Conservation (phyloP, 2,329 filamentous ascomycete genomes). For the Chaetomium globosum region DNA sequence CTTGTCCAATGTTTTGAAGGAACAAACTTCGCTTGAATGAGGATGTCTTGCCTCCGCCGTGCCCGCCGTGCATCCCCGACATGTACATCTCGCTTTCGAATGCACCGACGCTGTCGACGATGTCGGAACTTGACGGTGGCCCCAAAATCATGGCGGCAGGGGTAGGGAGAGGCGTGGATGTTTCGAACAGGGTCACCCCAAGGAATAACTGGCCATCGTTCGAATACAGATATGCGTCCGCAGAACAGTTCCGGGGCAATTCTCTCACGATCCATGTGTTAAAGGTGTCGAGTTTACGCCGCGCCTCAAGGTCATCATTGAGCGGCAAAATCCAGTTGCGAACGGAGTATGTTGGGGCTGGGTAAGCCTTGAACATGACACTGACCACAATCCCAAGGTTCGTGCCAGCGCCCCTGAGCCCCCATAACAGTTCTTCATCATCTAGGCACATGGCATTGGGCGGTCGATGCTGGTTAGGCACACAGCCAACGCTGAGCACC, state of each 20-base stretch:
- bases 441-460: slow-evolving; percentile 46
- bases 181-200: slow-evolving; percentile 55
- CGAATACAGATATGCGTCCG: slow-evolving; percentile 60
- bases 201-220: slow-evolving; percentile 51
- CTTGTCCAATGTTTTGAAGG: slow-evolving; percentile 51
- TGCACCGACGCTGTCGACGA: slow-evolving; percentile 52
- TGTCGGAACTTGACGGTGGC: slow-evolving; percentile 39
- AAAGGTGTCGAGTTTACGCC: slow-evolving; percentile 45
- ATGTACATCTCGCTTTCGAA: slow-evolving; percentile 66
- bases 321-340: slow-evolving; percentile 49
- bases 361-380: slow-evolving; percentile 53
- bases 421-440: slow-evolving; percentile 59
- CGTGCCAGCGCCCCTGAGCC: slow-evolving; percentile 59
- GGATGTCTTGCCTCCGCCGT: slow-evolving; percentile 61
- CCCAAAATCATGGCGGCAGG: slow-evolving; percentile 40
- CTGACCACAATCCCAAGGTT: slow-evolving; percentile 62
- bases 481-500: slow-evolving; percentile 54
- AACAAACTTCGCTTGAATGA: slow-evolving; percentile 68
- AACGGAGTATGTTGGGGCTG: slow-evolving; percentile 46
- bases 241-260: slow-evolving; percentile 50
- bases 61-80: slow-evolving; percentile 60
- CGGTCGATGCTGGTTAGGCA: slow-evolving; percentile 52
- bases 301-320: slow-evolving; percentile 40
- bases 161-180: slow-evolving; percentile 35
- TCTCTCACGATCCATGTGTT: slow-evolving; percentile 44